Percentiles rank a stretch among this genome's conserved stretches.
phyloP scores from a whole-genome alignment of 306 rosid genomes.

The Luffa acutangula region DNA sequence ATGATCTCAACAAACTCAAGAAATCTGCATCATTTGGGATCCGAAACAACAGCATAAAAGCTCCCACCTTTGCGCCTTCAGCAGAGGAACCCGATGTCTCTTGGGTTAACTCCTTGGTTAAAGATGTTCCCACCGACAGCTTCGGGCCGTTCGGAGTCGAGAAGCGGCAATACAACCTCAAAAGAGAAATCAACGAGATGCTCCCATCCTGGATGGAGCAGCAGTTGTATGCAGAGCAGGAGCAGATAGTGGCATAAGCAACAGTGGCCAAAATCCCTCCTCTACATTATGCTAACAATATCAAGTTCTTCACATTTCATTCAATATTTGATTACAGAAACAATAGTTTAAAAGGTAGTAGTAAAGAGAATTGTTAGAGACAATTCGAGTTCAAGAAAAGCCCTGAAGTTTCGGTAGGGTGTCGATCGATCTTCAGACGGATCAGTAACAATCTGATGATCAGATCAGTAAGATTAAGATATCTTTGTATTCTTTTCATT shows the following conservation, averaged over 20 bases:
- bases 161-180: conserved; percentile 42
- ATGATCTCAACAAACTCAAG: conserved; percentile 76
- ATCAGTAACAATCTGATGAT: conserved; percentile 25
- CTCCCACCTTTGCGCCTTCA: conserved; percentile 15
- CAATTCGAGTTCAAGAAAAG: conserved; percentile 32
- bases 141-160: conserved; percentile 31
- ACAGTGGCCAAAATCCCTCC: conserved; percentile 20
- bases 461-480: conserved; percentile 15
- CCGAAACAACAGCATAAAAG: conserved; percentile 37
- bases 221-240: conserved; percentile 76
- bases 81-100: conserved; percentile 83
- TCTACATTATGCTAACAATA: conserved; percentile 42
- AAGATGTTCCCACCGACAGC: conserved; percentile 55
- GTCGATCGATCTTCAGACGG: conserved; percentile 12
- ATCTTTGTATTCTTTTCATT: conserved; percentile 26
- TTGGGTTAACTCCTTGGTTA: conserved; percentile 86
- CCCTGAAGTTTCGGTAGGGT: conserved; percentile 7
- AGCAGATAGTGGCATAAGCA: conserved; percentile 81
- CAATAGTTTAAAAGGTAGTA: conserved; percentile 14
- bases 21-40: conserved; percentile 90
- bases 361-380: conserved; percentile 14
- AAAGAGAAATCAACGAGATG: conserved; percentile 41
- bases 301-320: conserved; percentile 33
- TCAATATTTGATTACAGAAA: conserved; percentile 19
- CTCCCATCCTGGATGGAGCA: conserved; percentile 88